These are phyloP conservation scores for Fusarium udum DNA, from an alignment of 2,329 filamentous ascomycete genomes.

Conservation along the genomic window DNA sequence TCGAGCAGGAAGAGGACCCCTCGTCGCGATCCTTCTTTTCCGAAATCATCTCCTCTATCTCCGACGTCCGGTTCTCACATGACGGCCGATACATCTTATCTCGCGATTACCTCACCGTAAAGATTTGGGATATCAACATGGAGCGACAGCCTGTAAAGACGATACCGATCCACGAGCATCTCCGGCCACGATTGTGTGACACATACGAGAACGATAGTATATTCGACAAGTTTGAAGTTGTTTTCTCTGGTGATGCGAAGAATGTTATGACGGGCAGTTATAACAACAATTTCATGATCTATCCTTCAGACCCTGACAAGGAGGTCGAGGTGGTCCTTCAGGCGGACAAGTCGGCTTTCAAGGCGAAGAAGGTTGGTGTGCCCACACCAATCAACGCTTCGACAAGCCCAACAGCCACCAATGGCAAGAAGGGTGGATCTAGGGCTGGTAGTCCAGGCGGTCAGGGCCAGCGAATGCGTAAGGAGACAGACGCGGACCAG, in stretches of 20 bases:
- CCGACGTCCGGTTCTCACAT: constrained; percentile 95
- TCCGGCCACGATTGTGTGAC: constrained; percentile 92
- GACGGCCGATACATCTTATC: constrained; percentile 98
- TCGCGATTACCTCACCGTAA: constrained; percentile 96
- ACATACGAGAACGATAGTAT: constrained; percentile 99
- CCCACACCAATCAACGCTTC: constrained; percentile 94
- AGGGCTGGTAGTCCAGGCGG: constrained; percentile 85
- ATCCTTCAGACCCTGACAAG: constrained; percentile 93
- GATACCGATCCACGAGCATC: constrained; percentile 97
- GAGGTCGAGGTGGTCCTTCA: constrained; percentile 97
- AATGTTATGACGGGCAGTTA: constrained; percentile 99
- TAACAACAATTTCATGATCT: constrained; percentile 99
- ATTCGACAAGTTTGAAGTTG: constrained; percentile 99
- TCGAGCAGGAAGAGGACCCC: constrained; percentile 98
- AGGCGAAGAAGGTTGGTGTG: constrained; percentile 99
- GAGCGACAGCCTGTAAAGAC: constrained; percentile 97
- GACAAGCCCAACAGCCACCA: constrained; percentile 74
- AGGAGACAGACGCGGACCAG: constrained; percentile 98
- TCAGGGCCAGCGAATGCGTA: constrained; percentile 93
- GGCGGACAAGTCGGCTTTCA: constrained; percentile 98
- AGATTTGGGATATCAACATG: constrained; percentile 99
- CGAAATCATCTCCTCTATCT: constrained; percentile 99
- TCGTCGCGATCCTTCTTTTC: constrained; percentile 98
- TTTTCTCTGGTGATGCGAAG: constrained; percentile 97
- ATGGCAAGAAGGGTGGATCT: constrained; percentile 88